These are phyloP conservation scores for Pseudocercospora crystallina DNA, from an alignment of 2,329 filamentous ascomycete genomes.

Conservation along the genomic window DNA sequence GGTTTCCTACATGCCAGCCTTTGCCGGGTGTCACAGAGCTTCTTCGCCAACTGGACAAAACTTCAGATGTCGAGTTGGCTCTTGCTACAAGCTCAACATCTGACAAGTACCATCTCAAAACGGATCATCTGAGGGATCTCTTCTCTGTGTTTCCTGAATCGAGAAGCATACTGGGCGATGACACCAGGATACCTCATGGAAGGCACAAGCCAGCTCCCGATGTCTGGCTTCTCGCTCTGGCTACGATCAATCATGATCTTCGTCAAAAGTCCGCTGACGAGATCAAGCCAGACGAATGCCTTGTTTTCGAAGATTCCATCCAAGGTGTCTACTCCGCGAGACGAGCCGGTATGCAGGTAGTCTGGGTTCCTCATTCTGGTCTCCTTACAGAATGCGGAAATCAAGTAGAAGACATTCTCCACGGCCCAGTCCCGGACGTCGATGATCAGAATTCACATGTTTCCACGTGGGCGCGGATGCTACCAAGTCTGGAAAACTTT, in stretches of 20 bases:
- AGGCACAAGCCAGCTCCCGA: constrained; percentile 90
- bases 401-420: too few relatives aligned
- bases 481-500: too few relatives aligned
- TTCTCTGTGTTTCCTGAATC: constrained; percentile 61
- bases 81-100: constrained; percentile 78
- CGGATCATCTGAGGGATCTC: constrained; percentile 50
- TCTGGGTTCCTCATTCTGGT: constrained; percentile 83
- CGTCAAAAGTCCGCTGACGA: constrained; percentile 54
- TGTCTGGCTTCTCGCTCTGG: constrained; percentile 81
- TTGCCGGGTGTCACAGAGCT: constrained; percentile 74
- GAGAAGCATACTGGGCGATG: constrained; percentile 80
- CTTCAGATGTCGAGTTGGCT: constrained; percentile 68
- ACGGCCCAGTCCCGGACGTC: too few relatives aligned
- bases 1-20: constrained; percentile 70
- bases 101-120: constrained; percentile 74
- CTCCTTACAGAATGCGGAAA: constrained; percentile 59
- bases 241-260: constrained; percentile 65
- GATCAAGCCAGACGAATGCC: constrained; percentile 77
- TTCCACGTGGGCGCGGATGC: too few relatives aligned
- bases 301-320: constrained; percentile 92
- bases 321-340: constrained; percentile 86
- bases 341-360: constrained; percentile 85
- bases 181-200: constrained; percentile 66
- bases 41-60: constrained; percentile 44
- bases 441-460: too few relatives aligned